These are phyloP conservation scores for Teunomyces tritomae DNA, from an alignment of 805 yeast species.

Conservation along the genomic window DNA sequence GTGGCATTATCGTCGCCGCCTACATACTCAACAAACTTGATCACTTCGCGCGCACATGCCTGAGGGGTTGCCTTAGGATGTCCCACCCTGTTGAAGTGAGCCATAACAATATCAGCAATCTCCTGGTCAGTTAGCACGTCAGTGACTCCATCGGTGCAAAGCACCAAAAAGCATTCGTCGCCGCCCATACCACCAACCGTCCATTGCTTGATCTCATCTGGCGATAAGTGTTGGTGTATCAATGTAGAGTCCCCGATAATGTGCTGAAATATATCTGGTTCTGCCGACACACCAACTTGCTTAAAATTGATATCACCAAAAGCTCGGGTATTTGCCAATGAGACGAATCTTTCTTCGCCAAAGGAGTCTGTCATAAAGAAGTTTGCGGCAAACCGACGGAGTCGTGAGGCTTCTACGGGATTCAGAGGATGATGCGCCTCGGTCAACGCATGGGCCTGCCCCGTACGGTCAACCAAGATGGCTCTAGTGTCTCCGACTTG, in stretches of 20 bases:
- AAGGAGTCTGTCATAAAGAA: conserved; percentile 82
- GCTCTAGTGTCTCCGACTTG: conserved; percentile 94
- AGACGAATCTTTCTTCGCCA: conserved; percentile 83
- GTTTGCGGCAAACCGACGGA: conserved; percentile 58
- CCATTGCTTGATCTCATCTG: conserved; percentile 31
- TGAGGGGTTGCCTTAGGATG: conserved; percentile 76
- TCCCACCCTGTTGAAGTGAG: conserved; percentile 65
- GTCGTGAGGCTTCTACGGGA: conserved; percentile 69
- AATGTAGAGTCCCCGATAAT: conserved; percentile 56
- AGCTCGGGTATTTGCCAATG: conserved; percentile 87
- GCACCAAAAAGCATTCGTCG: conserved; percentile 79
- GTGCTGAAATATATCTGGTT: conserved; percentile 78
- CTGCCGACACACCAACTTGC: conserved; percentile 82
- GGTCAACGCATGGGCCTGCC: conserved; percentile 77
- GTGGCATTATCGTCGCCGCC: conserved; percentile 98
- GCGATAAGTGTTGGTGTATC: conserved; percentile 36
- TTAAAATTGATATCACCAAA: conserved; percentile 88
- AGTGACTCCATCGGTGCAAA: conserved; percentile 87
- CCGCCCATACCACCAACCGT: conserved; percentile 62
- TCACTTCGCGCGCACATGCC: conserved; percentile 78
- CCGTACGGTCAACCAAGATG: conserved; percentile 75
- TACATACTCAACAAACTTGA: conserved; percentile 76
- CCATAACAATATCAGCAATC: conserved; percentile 77
- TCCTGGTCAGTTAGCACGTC: conserved; percentile 85
- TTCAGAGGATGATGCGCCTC: conserved; percentile 85